These are phyloP conservation scores for Beta macrorhiza DNA, from an alignment of 179 eudicot genomes.

Conservation along the genomic window DNA sequence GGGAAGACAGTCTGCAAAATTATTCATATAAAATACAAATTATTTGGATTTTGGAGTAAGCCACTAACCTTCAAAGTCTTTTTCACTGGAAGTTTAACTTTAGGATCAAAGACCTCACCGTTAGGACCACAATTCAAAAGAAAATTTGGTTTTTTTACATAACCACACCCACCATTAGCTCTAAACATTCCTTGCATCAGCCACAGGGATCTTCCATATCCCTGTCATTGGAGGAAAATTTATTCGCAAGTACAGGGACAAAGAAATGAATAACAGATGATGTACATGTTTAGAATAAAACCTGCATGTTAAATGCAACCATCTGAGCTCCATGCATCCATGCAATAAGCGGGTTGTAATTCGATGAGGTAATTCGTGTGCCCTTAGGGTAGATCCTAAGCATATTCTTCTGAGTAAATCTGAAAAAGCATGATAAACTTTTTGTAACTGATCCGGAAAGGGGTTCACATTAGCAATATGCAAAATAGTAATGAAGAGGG, in stretches of 20 bases:
- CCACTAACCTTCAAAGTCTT: conserved; percentile 58
- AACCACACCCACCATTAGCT: conserved; percentile 92
- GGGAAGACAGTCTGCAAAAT: not conserved
- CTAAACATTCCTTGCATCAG: conserved; percentile 95
- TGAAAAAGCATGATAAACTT: conserved; percentile 19
- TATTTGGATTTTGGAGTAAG: not conserved
- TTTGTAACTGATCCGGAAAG: not conserved
- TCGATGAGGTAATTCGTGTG: conserved; percentile 78
- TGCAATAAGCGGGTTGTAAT: conserved; percentile 77
- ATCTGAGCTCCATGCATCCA: conserved; percentile 97
- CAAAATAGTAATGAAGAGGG: not conserved
- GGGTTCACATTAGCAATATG: not conserved
- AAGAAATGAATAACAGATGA: not conserved
- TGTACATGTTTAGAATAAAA: conserved; percentile 20
- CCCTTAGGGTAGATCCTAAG: conserved; percentile 92
- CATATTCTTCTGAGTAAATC: conserved; percentile 79
- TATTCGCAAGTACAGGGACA: not conserved
- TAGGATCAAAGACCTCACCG: conserved; percentile 66
- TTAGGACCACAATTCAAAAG: conserved; percentile 48
- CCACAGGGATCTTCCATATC: conserved; percentile 84
- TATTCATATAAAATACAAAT: not conserved
- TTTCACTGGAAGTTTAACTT: conserved; percentile 39
- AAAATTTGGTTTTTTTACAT: conserved; percentile 74
- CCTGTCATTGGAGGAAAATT: conserved; percentile 40
- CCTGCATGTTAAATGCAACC: conserved; percentile 99